Evolutionary conservation across 2,329 filamentous ascomycete genomes (phyloP).

Genomic region (Cytospora schulzeri): DNA sequence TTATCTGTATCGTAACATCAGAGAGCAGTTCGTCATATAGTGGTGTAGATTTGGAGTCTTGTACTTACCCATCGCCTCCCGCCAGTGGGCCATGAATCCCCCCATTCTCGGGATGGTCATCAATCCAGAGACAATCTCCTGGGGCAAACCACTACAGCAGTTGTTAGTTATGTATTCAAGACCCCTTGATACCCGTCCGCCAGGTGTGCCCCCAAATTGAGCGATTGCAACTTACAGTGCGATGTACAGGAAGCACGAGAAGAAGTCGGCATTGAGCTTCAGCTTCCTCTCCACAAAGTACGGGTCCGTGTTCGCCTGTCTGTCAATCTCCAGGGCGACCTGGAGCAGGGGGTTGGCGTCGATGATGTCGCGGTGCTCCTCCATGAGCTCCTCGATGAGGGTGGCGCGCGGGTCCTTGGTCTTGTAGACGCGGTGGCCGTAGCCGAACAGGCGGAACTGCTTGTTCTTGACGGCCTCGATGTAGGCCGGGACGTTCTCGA

Average conservation of each 20-base stretch:
- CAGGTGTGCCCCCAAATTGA: no score
- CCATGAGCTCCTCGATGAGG: background rate
- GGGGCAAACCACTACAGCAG: no score
- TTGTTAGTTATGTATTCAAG: background rate
- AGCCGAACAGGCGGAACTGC: conserved; percentile 55
- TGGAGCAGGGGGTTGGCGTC: background rate
- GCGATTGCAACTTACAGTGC: background rate
- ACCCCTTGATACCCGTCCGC: no score
- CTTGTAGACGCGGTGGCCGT: conserved; percentile 57
- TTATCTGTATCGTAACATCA: no score
- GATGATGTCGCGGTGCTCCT: background rate
- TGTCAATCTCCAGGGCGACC: conserved; percentile 5
- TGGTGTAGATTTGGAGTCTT: no score
- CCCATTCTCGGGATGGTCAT: background rate
- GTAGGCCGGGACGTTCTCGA: conserved; percentile 51
- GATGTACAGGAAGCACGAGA: background rate
- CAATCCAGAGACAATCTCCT: background rate
- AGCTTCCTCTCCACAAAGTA: conserved; percentile 2
- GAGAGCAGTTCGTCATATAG: no score
- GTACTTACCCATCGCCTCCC: background rate
- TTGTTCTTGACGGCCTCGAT: conserved; percentile 52
- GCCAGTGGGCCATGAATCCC: conserved; percentile 3
- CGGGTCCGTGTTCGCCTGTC: background rate
- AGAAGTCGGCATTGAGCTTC: conserved; percentile 4
- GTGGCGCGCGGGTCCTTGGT: conserved; percentile 50